These are phyloP conservation scores for Acacia melanoxylon DNA, from an alignment of 306 rosid genomes.

Conservation along the genomic window DNA sequence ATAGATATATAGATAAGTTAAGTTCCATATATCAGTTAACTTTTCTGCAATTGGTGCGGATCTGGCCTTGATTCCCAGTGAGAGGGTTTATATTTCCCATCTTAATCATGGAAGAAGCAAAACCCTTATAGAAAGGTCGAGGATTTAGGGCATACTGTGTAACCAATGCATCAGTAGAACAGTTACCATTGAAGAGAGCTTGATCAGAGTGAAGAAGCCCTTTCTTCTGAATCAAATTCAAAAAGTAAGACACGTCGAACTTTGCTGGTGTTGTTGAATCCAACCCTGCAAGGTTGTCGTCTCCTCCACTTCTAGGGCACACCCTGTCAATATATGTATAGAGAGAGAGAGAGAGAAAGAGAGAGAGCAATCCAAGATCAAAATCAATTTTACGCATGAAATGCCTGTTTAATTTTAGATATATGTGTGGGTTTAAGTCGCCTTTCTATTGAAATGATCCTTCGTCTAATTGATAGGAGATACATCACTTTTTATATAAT, in stretches of 20 bases:
- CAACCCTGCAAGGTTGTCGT: neutral
- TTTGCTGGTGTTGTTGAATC: neutral
- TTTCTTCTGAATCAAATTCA: neutral
- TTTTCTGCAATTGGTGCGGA: neutral
- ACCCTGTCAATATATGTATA: neutral
- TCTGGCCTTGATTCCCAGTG: neutral
- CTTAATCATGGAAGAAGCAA: neutral
- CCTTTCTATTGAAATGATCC: too few relatives aligned
- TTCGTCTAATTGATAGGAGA: too few relatives aligned
- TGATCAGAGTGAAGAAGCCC: neutral
- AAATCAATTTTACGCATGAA: neutral
- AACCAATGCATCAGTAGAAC: neutral
- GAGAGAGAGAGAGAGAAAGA: too few relatives aligned
- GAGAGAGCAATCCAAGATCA: neutral
- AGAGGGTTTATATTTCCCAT: neutral
- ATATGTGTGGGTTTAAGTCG: too few relatives aligned
- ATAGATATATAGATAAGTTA: neutral
- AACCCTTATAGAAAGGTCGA: neutral
- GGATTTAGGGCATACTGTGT: neutral
- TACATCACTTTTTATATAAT: too few relatives aligned
- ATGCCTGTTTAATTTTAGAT: too few relatives aligned
- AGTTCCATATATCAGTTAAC: neutral
- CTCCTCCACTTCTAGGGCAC: neutral
- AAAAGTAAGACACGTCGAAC: neutral
- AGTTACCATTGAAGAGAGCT: neutral